Evolutionary conservation across 2,329 filamentous ascomycete species (phyloP).

Genomic region (Bipolaris victoriae): DNA sequence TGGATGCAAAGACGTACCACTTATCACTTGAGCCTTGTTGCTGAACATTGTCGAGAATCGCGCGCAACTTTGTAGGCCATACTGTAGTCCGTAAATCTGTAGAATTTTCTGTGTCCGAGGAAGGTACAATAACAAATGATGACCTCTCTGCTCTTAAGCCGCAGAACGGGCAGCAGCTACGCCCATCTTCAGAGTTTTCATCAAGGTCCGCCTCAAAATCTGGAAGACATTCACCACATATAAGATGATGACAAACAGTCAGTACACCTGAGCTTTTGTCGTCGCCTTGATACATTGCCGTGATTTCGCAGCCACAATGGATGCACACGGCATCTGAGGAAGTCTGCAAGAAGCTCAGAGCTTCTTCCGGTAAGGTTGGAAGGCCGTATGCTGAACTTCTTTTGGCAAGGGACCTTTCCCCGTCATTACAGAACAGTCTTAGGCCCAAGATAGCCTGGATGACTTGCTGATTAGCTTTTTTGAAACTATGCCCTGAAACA

Average conservation of each 20-base stretch:
- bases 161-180: constrained; percentile 24
- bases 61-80: not conserved
- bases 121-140: not conserved
- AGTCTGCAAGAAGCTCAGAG: constrained; percentile 18
- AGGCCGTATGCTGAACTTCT: not conserved
- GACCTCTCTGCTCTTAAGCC: not conserved
- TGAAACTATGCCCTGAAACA: constrained; percentile 11
- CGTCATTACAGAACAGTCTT: constrained; percentile 39
- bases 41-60: not conserved
- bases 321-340: constrained; percentile 7
- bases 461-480: constrained; percentile 18
- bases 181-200: constrained; percentile 9
- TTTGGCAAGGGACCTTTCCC: not conserved
- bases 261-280: constrained; percentile 15
- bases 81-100: not conserved
- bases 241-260: constrained; percentile 36
- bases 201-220: constrained; percentile 19
- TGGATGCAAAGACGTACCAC: not conserved
- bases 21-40: not conserved
- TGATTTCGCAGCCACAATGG: constrained; percentile 13
- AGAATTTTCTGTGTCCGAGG: not conserved
- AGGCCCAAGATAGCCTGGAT: constrained; percentile 26
- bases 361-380: constrained; percentile 10
- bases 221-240: constrained; percentile 46
- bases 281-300: constrained; percentile 1